Base-by-base conservation (phyloP, 805 yeast genomes). In the Candida namnaoensis region DNA sequence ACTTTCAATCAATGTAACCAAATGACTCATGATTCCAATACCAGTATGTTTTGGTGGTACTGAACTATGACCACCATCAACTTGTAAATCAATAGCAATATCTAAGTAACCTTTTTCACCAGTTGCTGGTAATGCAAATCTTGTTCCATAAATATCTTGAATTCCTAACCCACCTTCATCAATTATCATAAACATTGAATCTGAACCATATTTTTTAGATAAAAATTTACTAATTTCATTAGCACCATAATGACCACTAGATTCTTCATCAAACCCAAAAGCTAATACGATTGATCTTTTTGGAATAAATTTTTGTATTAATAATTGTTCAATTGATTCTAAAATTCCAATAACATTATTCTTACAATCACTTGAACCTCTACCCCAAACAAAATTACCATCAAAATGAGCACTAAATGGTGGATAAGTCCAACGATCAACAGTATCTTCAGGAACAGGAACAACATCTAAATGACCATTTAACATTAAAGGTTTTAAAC, bases 1-100 rank as follows among this genome's bases (percentile, higher is more conserved):
- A 15, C 60, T 58, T 57, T 87, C 95, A 37, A 85, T 66, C 24
- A 57, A 49, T 9, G 65, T 55, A 13, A 81, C 66, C 40, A 85
- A 64, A 45, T 80, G 77, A 2, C 87, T 67, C 39, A 80, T 65
- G 30, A 86, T 71, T 14, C 93, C 95, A 61, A 87, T 83, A 4
- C 82, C 72, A 6, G 95, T 84, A 54, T 86, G 93, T 38, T 76
- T 81, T 2, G 90, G 91, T 8, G 95, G 93, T n/a, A 72, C 58
- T 8, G 90, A 81, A 1, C 91, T 78, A 55, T 84, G 95, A 8
- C 95, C 95, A 34, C 95, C 95, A 12, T 78, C 76, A 19, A 84
- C 78, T 24, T 62, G 61, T 35, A 83, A 60, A 4, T 67, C 66
- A 35, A 82, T 64, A 27, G 57, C 56, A 37, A 80, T 59, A 43